Conservation (phyloP, 2,329 filamentous ascomycete genomes). For the Zymoseptoria crescenta region DNA sequence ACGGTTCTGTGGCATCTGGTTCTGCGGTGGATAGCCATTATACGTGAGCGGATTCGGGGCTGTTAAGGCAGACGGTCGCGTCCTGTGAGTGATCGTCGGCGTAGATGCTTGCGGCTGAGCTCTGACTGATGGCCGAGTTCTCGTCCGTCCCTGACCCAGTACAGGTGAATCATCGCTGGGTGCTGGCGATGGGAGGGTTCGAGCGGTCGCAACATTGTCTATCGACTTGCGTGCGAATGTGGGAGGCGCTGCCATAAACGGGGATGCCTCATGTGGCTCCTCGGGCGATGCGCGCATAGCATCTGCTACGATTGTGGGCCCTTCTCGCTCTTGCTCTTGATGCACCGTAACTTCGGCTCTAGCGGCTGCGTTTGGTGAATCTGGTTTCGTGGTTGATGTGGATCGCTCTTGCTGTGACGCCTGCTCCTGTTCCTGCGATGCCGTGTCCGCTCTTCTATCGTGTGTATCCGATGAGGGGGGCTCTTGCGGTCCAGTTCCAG, state of each 20-base stretch:
- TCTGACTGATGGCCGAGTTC: background rate
- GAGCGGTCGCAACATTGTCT: background rate
- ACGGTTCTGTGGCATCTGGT: background rate
- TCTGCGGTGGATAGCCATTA: background rate
- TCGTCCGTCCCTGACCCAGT: conserved; percentile 5
- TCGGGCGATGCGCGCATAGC: background rate
- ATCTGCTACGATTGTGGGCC: background rate
- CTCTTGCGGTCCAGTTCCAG: no score
- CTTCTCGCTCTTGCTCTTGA: background rate
- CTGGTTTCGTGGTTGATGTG: no score
- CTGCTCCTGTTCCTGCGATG: no score
- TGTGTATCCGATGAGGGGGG: no score
- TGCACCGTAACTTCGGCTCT: no score
- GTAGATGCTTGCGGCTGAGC: background rate
- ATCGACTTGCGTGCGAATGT: background rate
- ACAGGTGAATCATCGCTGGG: conserved; percentile 49
- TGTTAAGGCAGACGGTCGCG: background rate
- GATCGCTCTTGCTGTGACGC: no score
- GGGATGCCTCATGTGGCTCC: background rate
- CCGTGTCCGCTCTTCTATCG: no score
- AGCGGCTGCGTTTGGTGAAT: no score
- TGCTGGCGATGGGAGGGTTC: conserved; percentile 52
- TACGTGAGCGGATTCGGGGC: no score
- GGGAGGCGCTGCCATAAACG: background rate
- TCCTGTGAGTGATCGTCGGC: background rate